phyloP scores from a whole-genome alignment of 2,329 filamentous ascomycete species.

The Tolypocladium cylindrosporum region DNA sequence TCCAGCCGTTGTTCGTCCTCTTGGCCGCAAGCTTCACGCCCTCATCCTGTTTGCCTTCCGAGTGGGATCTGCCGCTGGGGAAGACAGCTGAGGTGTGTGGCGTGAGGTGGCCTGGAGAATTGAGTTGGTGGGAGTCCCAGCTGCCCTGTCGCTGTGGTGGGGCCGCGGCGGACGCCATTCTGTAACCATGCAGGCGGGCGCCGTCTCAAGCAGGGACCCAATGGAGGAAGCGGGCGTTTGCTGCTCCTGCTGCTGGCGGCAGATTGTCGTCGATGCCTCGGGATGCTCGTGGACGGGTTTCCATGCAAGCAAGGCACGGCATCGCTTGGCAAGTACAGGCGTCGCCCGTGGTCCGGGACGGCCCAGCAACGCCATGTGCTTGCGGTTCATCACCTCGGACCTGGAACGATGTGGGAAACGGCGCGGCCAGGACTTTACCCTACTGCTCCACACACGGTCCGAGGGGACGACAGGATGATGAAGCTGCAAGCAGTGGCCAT shows the following conservation, averaged over 20 bases:
- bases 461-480: neutral
- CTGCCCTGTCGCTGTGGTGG: slow-evolving; percentile 8
- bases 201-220: neutral
- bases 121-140: slow-evolving; percentile 1
- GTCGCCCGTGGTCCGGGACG: neutral
- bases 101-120: neutral
- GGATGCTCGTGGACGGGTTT: neutral
- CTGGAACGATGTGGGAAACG: neutral
- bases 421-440: neutral
- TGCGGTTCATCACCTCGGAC: neutral
- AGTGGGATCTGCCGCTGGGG: neutral
- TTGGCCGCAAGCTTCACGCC: neutral
- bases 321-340: neutral
- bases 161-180: slow-evolving; percentile 8
- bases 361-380: neutral
- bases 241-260: neutral
- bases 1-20: neutral
- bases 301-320: neutral
- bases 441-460: neutral
- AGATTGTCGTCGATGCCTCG: neutral
- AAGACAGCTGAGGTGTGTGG: neutral
- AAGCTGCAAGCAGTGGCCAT: neutral
- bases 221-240: neutral
- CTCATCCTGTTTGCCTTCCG: neutral
- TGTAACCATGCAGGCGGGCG: slow-evolving; percentile 5